Evolutionary conservation across 108 stramenopile species (phyloP).

Genomic region (Nitzschia sp.): DNA sequence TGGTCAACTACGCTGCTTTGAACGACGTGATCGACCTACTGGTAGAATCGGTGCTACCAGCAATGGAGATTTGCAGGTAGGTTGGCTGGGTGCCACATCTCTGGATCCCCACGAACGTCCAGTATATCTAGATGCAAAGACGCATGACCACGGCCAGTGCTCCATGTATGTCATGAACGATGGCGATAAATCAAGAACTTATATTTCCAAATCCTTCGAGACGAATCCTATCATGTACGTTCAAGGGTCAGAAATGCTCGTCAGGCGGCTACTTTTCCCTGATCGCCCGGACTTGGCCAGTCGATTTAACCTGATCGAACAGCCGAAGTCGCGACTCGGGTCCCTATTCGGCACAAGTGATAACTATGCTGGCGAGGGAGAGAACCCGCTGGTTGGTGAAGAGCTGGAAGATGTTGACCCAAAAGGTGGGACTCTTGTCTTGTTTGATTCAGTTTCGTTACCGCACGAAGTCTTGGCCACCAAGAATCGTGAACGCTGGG

Average conservation of each 20-base stretch:
- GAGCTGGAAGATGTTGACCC: conserved; percentile 43
- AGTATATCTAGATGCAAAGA: conserved; percentile 61
- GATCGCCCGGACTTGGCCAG: conserved; percentile 29
- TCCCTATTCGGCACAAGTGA: not conserved
- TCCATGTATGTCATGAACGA: conserved; percentile 48
- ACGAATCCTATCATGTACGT: conserved; percentile 60
- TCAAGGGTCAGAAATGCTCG: conserved; percentile 33
- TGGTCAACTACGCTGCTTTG: conserved; percentile 52
- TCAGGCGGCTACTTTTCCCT: conserved; percentile 23
- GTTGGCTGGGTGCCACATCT: conserved; percentile 50
- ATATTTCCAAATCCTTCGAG: conserved; percentile 51
- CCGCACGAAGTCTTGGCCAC: conserved; percentile 69
- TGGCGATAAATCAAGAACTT: conserved; percentile 16
- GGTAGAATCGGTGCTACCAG: conserved; percentile 21
- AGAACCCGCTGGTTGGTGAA: conserved; percentile 15
- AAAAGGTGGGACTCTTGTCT: conserved; percentile 46
- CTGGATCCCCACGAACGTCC: conserved; percentile 53
- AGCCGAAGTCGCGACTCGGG: conserved; percentile 38
- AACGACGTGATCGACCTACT: conserved; percentile 22
- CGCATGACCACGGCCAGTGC: conserved; percentile 46
- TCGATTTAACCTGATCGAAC: conserved; percentile 55
- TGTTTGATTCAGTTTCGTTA: conserved; percentile 65
- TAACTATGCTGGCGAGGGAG: not conserved
- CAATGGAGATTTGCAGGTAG: conserved; percentile 71
- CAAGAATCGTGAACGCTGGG: conserved; percentile 51